phyloP scores from a whole-genome alignment of 768 basidiomycete species.

The Trametes gibbosa region DNA sequence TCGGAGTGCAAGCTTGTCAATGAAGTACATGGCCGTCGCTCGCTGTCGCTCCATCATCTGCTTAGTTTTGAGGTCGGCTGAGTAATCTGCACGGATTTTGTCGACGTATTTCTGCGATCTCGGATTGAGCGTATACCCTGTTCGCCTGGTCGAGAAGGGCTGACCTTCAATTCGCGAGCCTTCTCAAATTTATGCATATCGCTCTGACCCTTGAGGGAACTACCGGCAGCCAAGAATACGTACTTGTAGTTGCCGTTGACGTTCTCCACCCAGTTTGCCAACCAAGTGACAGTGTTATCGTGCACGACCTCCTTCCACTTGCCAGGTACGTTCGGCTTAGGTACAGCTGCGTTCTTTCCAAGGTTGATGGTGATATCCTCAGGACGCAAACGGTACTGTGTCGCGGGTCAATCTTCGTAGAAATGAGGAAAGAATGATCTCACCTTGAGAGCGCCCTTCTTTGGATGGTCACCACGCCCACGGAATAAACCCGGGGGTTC shows the following conservation, averaged over 20 bases:
- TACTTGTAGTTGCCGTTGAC: constrained; percentile 95
- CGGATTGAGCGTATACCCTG: neutral
- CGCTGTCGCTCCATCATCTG: constrained; percentile 94
- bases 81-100: constrained; percentile 87
- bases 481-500: constrained; percentile 99
- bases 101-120: constrained; percentile 78
- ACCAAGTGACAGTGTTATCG: constrained; percentile 97
- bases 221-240: constrained; percentile 96
- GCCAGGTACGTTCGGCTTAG: constrained; percentile 89
- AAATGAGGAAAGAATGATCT: neutral
- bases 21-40: constrained; percentile 99
- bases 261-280: constrained; percentile 99
- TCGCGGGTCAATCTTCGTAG: neutral
- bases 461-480: constrained; percentile 97
- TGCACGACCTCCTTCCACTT: constrained; percentile 87
- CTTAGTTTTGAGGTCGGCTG: constrained; percentile 78
- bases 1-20: constrained; percentile 94
- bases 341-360: constrained; percentile 68
- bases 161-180: constrained; percentile 91
- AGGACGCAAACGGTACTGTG: constrained; percentile 80
- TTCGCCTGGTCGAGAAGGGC: neutral
- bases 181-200: constrained; percentile 99
- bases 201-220: constrained; percentile 96
- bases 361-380: constrained; percentile 98
- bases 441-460: constrained; percentile 94